Conservation (phyloP, 2,329 filamentous ascomycete genomes). For the Beauveria caledonica region DNA sequence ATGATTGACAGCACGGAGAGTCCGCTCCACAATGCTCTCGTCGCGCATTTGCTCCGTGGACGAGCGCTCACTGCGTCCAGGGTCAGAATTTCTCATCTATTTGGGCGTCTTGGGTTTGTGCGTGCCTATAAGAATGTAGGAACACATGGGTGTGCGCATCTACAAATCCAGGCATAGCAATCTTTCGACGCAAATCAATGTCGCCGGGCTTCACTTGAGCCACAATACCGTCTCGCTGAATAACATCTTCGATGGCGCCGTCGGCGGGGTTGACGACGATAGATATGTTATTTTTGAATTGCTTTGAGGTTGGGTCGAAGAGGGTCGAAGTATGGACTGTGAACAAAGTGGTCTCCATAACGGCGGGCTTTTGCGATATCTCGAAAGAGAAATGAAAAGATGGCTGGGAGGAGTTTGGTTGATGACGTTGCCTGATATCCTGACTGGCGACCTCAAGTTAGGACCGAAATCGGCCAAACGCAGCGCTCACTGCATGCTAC, state of each 20-base stretch:
- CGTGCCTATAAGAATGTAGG: constrained; percentile 38
- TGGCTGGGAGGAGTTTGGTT: background rate
- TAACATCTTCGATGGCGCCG: constrained; percentile 32
- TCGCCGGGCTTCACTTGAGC: constrained; percentile 26
- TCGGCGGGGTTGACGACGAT: constrained; percentile 30
- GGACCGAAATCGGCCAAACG: background rate
- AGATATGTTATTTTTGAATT: constrained; percentile 32
- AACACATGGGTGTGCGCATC: constrained; percentile 51
- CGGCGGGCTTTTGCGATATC: background rate
- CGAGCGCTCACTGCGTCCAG: constrained; percentile 26
- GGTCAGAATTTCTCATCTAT: background rate
- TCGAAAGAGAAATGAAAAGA: background rate
- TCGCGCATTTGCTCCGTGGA: constrained; percentile 45
- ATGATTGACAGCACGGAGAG: constrained; percentile 46
- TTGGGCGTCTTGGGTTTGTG: constrained; percentile 14
- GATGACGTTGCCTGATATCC: background rate
- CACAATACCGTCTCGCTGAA: constrained; percentile 18
- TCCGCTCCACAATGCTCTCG: constrained; percentile 48
- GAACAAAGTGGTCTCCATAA: constrained; percentile 12
- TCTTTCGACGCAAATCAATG: constrained; percentile 46
- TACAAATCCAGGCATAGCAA: constrained; percentile 44
- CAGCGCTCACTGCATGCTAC: background rate
- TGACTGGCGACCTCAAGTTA: background rate
- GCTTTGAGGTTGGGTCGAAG: constrained; percentile 37
- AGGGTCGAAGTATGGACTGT: constrained; percentile 37